phyloP scores from a whole-genome alignment of 441 rosid genomes.

The Populus hybrid region DNA sequence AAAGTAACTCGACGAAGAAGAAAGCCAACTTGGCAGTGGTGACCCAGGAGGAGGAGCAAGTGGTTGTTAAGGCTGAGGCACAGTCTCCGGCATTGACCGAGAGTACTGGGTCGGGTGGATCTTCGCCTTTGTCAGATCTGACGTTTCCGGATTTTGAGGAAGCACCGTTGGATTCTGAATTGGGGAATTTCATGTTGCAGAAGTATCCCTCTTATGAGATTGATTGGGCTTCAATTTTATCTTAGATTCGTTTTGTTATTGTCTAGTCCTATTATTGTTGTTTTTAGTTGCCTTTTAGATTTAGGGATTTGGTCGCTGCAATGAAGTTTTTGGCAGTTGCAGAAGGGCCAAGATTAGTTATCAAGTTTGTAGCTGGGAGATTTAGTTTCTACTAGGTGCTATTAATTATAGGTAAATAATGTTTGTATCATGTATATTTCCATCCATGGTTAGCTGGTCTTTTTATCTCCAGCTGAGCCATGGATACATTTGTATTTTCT shows the following conservation, averaged over 20 bases:
- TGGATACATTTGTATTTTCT: neutral
- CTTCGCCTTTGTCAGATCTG: conserved; percentile 44
- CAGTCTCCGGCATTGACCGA: conserved; percentile 36
- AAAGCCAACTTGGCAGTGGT: conserved; percentile 13
- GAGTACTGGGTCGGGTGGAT: conserved; percentile 47
- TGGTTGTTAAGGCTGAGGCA: conserved; percentile 27
- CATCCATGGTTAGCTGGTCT: conserved; percentile 34
- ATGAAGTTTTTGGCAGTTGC: conserved; percentile 57
- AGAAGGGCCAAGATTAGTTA: conserved; percentile 13
- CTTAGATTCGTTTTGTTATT: neutral
- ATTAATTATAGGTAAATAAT: neutral
- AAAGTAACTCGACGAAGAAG: conserved; percentile 29
- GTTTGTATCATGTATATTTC: conserved; percentile 25
- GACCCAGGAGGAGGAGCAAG: neutral
- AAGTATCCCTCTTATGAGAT: conserved; percentile 81
- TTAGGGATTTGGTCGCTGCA: conserved; percentile 37
- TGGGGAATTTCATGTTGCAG: conserved; percentile 46
- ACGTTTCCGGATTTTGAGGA: conserved; percentile 40
- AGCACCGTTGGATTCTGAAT: conserved; percentile 46
- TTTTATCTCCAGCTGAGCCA: conserved; percentile 42
- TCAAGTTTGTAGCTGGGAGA: neutral
- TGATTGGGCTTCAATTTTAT: conserved; percentile 64
- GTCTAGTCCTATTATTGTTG: neutral
- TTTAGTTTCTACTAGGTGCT: no score
- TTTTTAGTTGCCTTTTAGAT: neutral